Conservation (phyloP, 345 rosid species). For the Turnera subulata region DNA sequence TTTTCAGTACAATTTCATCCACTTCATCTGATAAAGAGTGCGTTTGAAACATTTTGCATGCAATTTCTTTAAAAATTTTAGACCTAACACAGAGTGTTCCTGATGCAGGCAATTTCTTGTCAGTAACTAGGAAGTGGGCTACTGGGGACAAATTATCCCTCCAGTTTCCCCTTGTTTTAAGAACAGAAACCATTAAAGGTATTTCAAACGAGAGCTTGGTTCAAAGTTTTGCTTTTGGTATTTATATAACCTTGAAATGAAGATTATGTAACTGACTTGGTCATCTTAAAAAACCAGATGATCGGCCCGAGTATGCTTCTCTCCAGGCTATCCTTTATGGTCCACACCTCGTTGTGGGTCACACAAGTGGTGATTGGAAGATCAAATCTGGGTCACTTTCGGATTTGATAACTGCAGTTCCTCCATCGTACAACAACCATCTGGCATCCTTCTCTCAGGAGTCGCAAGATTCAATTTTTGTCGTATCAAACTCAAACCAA, state of each 20-base stretch:
- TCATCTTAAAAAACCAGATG: slow-evolving; percentile 43
- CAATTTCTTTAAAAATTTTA: neutral
- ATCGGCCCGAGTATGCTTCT: slow-evolving; percentile 60
- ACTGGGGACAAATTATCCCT: slow-evolving; percentile 49
- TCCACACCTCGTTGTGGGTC: slow-evolving; percentile 76
- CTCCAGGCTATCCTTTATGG: slow-evolving; percentile 85
- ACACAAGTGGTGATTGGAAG: slow-evolving; percentile 65
- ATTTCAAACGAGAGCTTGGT: slow-evolving; percentile 6
- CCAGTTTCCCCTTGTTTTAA: slow-evolving; percentile 51
- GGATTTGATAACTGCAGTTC: slow-evolving; percentile 60
- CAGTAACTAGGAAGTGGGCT: slow-evolving; percentile 53
- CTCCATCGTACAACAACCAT: slow-evolving; percentile 41
- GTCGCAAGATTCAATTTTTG: slow-evolving; percentile 40
- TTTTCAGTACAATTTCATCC: no score
- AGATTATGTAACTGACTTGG: neutral
- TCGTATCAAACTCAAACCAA: slow-evolving; percentile 51
- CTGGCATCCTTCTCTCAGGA: slow-evolving; percentile 64
- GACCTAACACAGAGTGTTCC: neutral
- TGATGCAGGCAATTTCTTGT: slow-evolving; percentile 55
- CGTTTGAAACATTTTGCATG: neutral
- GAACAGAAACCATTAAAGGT: slow-evolving; percentile 79
- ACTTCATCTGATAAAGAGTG: neutral
- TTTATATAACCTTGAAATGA: neutral
- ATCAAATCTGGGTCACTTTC: slow-evolving; percentile 41
- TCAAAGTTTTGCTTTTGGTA: neutral